Conservation (phyloP, 2,329 filamentous ascomycete species). For the Colletotrichum tabaci region DNA sequence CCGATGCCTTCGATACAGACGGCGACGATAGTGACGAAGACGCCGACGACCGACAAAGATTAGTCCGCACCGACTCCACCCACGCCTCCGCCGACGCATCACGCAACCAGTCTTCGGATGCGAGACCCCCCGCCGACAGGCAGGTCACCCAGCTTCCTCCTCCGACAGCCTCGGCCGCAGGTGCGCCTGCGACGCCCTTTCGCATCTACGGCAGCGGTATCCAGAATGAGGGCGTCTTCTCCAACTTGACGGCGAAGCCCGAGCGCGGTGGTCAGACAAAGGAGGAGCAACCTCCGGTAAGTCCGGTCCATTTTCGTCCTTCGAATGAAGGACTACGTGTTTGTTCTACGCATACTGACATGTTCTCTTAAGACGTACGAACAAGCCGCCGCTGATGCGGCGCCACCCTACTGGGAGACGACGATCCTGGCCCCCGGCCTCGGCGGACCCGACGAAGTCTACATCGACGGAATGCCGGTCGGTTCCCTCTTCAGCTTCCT, state of each 20-base stretch:
- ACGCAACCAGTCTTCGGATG: constrained; percentile 39
- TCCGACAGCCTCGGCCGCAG: constrained; percentile 43
- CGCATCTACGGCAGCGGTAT: constrained; percentile 80
- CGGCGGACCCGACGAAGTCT: constrained; percentile 93
- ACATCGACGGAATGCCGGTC: constrained; percentile 95
- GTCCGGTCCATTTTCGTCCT: constrained; percentile 54
- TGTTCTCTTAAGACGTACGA: constrained; percentile 83
- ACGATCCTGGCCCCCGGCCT: constrained; percentile 95
- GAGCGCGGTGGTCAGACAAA: constrained; percentile 83
- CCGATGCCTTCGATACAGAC: constrained; percentile 91
- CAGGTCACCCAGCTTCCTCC: constrained; percentile 45
- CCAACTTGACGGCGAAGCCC: constrained; percentile 92
- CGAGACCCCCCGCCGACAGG: constrained; percentile 42
- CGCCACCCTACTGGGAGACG: constrained; percentile 99
- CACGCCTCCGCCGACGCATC: constrained; percentile 45
- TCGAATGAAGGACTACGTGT: not conserved
- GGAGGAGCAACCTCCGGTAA: constrained; percentile 93
- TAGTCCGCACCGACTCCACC: constrained; percentile 79
- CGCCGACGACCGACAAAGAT: constrained; percentile 85
- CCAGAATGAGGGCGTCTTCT: constrained; percentile 96
- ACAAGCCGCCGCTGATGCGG: constrained; percentile 95
- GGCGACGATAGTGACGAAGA: constrained; percentile 83
- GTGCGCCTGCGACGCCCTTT: constrained; percentile 52
- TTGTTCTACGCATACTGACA: constrained; percentile 52
- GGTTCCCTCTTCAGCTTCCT: constrained; percentile 89